These are phyloP conservation scores for Boeremia exigua DNA, from an alignment of 2,329 filamentous ascomycete genomes.

Conservation along the genomic window DNA sequence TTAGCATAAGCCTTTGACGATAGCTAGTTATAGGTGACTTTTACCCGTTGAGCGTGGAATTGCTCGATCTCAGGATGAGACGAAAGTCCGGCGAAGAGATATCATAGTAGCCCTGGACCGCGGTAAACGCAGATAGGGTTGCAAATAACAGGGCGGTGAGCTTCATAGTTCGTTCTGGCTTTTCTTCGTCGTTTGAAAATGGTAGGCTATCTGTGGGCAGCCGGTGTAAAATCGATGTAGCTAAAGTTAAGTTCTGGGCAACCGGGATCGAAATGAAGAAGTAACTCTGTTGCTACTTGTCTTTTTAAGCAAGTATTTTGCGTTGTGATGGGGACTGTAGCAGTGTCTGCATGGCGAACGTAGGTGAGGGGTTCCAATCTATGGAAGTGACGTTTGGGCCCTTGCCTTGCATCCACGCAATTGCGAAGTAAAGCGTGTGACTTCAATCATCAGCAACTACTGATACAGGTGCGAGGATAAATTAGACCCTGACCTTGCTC, in stretches of 20 bases:
- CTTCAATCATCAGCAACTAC: background rate
- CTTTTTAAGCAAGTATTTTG: slow-evolving; percentile 4
- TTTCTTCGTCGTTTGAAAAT: background rate
- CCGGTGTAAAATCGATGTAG: background rate
- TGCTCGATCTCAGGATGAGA: slow-evolving; percentile 28
- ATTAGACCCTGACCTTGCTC: background rate
- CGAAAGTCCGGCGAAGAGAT: slow-evolving; percentile 27
- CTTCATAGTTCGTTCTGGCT: slow-evolving; percentile 6
- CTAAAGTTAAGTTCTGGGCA: slow-evolving; percentile 3
- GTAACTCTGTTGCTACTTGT: background rate
- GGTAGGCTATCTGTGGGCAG: background rate
- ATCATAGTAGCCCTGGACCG: slow-evolving; percentile 19
- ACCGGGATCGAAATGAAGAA: background rate
- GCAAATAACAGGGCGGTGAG: slow-evolving; percentile 5
- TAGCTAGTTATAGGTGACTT: background rate
- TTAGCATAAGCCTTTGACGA: background rate
- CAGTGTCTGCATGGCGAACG: background rate
- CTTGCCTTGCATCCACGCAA: slow-evolving; percentile 8
- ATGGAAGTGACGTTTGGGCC: slow-evolving; percentile 7
- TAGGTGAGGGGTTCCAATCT: slow-evolving; percentile 5
- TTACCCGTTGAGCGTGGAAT: slow-evolving; percentile 25
- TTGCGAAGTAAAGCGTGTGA: background rate
- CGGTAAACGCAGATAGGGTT: slow-evolving; percentile 7
- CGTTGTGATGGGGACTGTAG: slow-evolving; percentile 2
- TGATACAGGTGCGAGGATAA: background rate